Percentiles rank a stretch among this genome's conserved stretches.
Evolutionary conservation across 2,329 filamentous ascomycete species (phyloP).

Genomic region (Colletotrichum incanum): DNA sequence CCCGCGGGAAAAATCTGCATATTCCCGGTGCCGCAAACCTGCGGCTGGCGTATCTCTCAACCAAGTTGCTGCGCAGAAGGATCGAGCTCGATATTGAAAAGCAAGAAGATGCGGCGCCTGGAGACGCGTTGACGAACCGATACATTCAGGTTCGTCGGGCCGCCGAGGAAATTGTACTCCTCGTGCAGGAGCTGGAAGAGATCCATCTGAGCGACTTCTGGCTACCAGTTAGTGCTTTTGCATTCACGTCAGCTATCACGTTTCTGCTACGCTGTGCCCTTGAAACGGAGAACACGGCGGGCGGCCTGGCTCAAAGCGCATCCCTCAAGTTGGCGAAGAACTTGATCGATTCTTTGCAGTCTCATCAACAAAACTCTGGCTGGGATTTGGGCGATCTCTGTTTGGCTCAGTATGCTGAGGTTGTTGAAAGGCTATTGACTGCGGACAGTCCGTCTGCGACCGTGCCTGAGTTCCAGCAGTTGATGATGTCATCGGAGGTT

Average conservation of each 20-base stretch:
- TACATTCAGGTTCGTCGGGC: constrained; percentile 61
- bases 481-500: constrained; percentile 42
- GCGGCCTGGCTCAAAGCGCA: constrained; percentile 53
- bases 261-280: constrained; percentile 66
- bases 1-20: constrained; percentile 58
- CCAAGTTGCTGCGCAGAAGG: constrained; percentile 62
- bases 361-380: constrained; percentile 53
- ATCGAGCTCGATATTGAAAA: constrained; percentile 62
- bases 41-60: constrained; percentile 65
- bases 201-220: constrained; percentile 65
- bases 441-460: constrained; percentile 36
- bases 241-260: constrained; percentile 64
- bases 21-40: constrained; percentile 66
- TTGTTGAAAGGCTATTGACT: constrained; percentile 62
- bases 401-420: constrained; percentile 62
- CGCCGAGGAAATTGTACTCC: constrained; percentile 64
- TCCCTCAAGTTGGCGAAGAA: constrained; percentile 61
- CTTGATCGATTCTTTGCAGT: constrained; percentile 57
- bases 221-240: constrained; percentile 64
- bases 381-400: constrained; percentile 70
- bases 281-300: constrained; percentile 57
- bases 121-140: constrained; percentile 32
- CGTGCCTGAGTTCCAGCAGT: constrained; percentile 39
- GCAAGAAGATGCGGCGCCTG: constrained; percentile 42
- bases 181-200: constrained; percentile 62